These are phyloP conservation scores for Cryomyces antarcticus DNA, from an alignment of 495 filamentous ascomycete genomes.

Conservation along the genomic window DNA sequence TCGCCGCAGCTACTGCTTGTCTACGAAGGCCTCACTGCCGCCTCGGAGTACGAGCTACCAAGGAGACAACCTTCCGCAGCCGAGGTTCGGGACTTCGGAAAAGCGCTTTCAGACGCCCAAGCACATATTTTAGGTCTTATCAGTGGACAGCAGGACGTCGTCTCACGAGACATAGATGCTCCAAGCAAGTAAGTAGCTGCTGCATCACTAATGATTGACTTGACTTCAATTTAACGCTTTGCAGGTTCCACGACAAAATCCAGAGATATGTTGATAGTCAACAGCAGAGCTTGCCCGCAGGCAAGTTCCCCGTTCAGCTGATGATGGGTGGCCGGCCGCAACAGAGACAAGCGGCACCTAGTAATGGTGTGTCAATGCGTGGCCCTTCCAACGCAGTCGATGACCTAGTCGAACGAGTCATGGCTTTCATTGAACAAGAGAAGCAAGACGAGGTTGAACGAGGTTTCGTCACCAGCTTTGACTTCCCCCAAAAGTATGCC, in stretches of 20 bases:
- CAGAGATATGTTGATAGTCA: conserved; percentile 56
- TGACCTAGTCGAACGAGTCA: conserved; percentile 44
- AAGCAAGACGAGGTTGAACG: conserved; percentile 76
- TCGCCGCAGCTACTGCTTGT: conserved; percentile 56
- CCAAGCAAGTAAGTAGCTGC: conserved; percentile 39
- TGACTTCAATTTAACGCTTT: conserved; percentile 10
- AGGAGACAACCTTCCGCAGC: conserved; percentile 34
- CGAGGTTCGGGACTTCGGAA: conserved; percentile 45
- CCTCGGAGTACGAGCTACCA: conserved; percentile 46
- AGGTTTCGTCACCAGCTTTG: conserved; percentile 63
- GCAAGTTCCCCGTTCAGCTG: conserved; percentile 54
- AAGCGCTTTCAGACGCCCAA: conserved; percentile 49
- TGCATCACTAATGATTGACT: neutral
- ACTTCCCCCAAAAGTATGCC: conserved; percentile 85
- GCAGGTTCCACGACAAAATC: conserved; percentile 50
- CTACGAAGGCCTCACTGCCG: conserved; percentile 48
- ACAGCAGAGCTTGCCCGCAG: conserved; percentile 41
- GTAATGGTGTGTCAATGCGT: conserved; percentile 40
- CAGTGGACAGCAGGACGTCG: conserved; percentile 48
- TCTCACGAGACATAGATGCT: conserved; percentile 41
- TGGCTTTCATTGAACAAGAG: conserved; percentile 61
- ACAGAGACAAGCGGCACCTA: conserved; percentile 1
- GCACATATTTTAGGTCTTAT: conserved; percentile 50
- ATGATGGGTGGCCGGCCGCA: conserved; percentile 27
- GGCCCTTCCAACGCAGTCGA: conserved; percentile 56